A percentile compares a stretch with the other conserved stretches of the same genome.
phyloP scores from a whole-genome alignment of 768 basidiomycete species.

The Serpula lacrymans region DNA sequence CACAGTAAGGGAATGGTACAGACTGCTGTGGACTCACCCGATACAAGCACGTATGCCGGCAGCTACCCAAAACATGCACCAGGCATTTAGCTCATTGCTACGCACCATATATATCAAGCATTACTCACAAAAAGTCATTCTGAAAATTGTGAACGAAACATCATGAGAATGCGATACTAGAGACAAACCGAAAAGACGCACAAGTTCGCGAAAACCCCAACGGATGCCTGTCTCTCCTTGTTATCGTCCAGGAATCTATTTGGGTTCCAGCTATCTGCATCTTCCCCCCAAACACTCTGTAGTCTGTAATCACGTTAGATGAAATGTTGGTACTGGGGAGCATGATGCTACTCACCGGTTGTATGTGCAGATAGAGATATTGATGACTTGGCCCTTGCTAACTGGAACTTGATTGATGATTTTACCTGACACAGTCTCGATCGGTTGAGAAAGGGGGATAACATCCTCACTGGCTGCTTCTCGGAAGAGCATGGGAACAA shows the following conservation, averaged over 20 bases:
- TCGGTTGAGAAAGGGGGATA: constrained; percentile 29
- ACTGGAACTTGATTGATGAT: constrained; percentile 15
- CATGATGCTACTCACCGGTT: constrained; percentile 23
- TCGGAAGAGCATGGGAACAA: constrained; percentile 24
- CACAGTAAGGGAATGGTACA: too few relatives aligned
- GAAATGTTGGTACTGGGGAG: not conserved
- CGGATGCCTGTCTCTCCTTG: constrained; percentile 1
- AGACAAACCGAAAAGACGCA: constrained; percentile 1
- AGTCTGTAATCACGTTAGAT: constrained; percentile 1
- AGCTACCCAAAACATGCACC: too few relatives aligned
- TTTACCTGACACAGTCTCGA: constrained; percentile 21
- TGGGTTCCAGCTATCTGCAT: constrained; percentile 19
- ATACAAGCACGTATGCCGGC: constrained; percentile 9
- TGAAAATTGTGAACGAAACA: not conserved
- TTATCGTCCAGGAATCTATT: constrained; percentile 10
- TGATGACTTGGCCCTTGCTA: constrained; percentile 14
- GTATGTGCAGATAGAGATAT: constrained; percentile 18
- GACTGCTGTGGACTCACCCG: constrained; percentile 6
- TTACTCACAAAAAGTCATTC: constrained; percentile 12
- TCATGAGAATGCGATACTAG: not conserved
- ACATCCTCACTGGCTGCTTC: constrained; percentile 26
- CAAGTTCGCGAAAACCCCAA: constrained; percentile 11
- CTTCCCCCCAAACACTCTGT: constrained; percentile 14
- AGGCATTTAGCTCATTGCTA: not conserved
- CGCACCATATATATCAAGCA: not conserved